Base-by-base conservation (phyloP, 1,284 basidiomycete genomes). In the Phenoliferia sp. region DNA sequence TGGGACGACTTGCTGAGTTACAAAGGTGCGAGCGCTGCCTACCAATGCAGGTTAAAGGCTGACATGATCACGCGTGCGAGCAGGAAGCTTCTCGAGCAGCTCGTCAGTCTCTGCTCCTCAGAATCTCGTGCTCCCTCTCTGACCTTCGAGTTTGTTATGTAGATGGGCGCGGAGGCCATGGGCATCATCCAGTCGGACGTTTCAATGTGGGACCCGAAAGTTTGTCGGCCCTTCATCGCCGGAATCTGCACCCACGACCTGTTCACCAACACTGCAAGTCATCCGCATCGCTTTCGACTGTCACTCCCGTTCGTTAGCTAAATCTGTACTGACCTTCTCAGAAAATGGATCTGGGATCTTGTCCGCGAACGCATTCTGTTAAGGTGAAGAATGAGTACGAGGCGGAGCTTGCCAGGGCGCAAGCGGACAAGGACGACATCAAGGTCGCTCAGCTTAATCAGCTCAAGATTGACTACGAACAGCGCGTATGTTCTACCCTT, bases 291-390 rank as follows among this genome's bases (percentile, higher is more conserved):
- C 29, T 16, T 26, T 19, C 44, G 39, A 1, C 32, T 29, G 29
- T 36, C 48, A 26, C 16, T 3, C 29, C 19, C 44, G 22, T 16
- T 3, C 26, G 15, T n/a, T 15, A 5, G 26, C 33, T 62, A 33
- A 62, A n/a, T 22, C 50, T 17, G 63, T 31, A 22, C 59, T 15
- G 61, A 9, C 16, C 2, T 59, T 22, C 62, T 34, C 77, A 98
- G 94, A 98, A 98, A 95, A 99, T 99, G 92, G 96, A 99, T 80
- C 84, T 99, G 16, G 96, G 96, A 31, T 90, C 94, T 63, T 99
- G 96, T 79, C 93, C 96, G 3, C 95, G 95, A 79, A 92, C 93
- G 28, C 96, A 99, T 79, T 92, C 91, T 9, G 92, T 96, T 75
- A 88, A 93, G 63, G 85, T 98, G 73, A 94, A 94, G 81, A 91